Base-by-base conservation (phyloP, 108 stramenopile species). In the Fragilaria crotonensis region DNA sequence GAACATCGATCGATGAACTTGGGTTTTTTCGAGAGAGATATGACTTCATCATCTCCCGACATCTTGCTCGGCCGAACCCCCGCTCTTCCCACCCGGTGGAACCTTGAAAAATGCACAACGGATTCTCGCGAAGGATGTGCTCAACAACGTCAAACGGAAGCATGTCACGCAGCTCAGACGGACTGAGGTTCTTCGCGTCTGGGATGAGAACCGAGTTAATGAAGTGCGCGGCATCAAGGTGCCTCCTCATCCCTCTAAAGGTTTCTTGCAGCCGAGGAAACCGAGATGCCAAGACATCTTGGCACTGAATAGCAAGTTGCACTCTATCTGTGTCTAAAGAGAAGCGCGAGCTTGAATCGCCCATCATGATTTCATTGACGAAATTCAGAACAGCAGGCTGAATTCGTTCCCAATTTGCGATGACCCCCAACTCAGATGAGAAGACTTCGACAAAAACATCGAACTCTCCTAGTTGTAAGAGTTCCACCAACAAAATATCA, bases 151-250 rank as follows among this genome's bases (percentile, higher is more conserved):
- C 67, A 23, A 79, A 32, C 0, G 73, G 60, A 50, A 64, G 70
- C 20, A 68, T 53, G n/a, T 54, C 33, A 27, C 52, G 56, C 25
- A 81, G 28, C 36, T 79, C 53, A 29, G 27, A 19, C 9, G 62
- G 54, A 30, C 48, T 52, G 46, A 52, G 49, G 4, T 48, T 36
- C 9, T 73, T 54, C 9, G 30, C 64, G 17, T 66, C 64, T 27
- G 53, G 60, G 21, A 66, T 60, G n/a, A 59, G 27, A 31, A 72
- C 70, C 5, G 48, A 61, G 18, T 45, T 45, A 22, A 79, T 56
- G 48, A 84, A 84, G 57, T 78, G 59, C n/a, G 71, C 66, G 20
- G 82, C 87, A 49, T 84, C 79, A 22, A 78, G 54, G 45, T 66
- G 67, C 27, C 71, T 63, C 14, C 76, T 62, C 28, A 66, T 57